phyloP scores from a whole-genome alignment of 768 basidiomycete species.

The Zangia roseola region DNA sequence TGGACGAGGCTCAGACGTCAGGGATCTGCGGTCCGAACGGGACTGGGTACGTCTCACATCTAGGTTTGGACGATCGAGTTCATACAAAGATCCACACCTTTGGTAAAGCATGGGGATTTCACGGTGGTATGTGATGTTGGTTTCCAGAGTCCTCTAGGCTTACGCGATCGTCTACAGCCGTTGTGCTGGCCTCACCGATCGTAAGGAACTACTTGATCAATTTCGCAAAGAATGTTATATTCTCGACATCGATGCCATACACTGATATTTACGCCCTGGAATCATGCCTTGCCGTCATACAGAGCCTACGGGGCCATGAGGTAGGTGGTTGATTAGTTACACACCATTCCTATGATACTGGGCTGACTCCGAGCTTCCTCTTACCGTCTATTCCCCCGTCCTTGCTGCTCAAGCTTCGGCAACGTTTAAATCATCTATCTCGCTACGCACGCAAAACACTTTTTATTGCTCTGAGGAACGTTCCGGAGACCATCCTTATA shows the following conservation, averaged over 20 bases:
- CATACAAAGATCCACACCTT: slow-evolving; percentile 52
- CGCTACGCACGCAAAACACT: slow-evolving; percentile 16
- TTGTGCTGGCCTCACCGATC: slow-evolving; percentile 18
- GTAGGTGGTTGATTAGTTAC: slow-evolving; percentile 6
- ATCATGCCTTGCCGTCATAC: slow-evolving; percentile 37
- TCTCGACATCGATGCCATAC: slow-evolving; percentile 23
- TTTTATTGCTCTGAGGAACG: background rate
- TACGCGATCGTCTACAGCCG: slow-evolving; percentile 2
- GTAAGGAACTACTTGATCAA: slow-evolving; percentile 22
- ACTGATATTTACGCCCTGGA: slow-evolving; percentile 32
- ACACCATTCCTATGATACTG: background rate
- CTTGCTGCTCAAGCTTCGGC: slow-evolving; percentile 13
- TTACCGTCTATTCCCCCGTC: background rate
- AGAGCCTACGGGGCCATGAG: slow-evolving; percentile 16
- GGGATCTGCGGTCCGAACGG: slow-evolving; percentile 51
- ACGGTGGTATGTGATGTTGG: slow-evolving; percentile 11
- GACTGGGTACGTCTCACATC: slow-evolving; percentile 39
- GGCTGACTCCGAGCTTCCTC: background rate
- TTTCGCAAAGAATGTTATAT: slow-evolving; percentile 18
- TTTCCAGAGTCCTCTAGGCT: too few relatives aligned
- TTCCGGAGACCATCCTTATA: slow-evolving; percentile 9
- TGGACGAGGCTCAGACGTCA: slow-evolving; percentile 60
- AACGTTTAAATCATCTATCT: slow-evolving; percentile 4
- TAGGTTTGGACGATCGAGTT: slow-evolving; percentile 44
- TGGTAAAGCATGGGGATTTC: slow-evolving; percentile 40